Base-by-base conservation (phyloP, 2,329 filamentous ascomycete species). In the Pseudogymnoascus destructans region DNA sequence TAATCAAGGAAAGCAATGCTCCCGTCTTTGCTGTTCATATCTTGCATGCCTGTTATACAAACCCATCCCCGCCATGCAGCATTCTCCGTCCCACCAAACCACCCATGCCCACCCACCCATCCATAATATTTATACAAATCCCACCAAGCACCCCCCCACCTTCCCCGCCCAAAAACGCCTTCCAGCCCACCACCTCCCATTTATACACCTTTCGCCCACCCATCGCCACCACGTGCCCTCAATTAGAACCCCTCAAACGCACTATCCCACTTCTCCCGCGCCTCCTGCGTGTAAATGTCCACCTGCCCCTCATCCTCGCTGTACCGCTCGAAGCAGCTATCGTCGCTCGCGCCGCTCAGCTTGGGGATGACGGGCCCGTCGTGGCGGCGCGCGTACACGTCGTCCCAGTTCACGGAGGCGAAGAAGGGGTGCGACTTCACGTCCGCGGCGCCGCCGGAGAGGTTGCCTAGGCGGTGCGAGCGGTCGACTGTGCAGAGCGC, bases 371-470 rank as follows among this genome's bases (percentile, higher is more conserved):
- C 90, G 3, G 87, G 87, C 0, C 86, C 87, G 55, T 78, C 74
- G 56, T 80, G 74, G 62, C 80, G 79, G 57, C 84, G 80, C 60
- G 81, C 74, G 65, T 84, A 80, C 21, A 91, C 71, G 54, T 82
- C 84, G 57, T 89, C 80, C 88, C 88, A 93, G 70, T 88, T 78
- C 60, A 89, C 78, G 59, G 78, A 78, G 55, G 74, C 73, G 71
- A 93, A 93, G 75, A 89, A 93, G 1, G 85, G 78, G 67, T 93
- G 88, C 13, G 76, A 72, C 69, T 90, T 91, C 58, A 93, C 87
- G 59, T 80, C 77, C 55, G 74, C 73, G 11, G 87, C 85, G 59
- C 87, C 86, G 59, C 87, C 87, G 62, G 80, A 81, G 64, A 91
- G 84, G 71, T 92, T 91, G 59, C 88, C 88, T 6, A 93, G 76